phyloP scores from a whole-genome alignment of 768 basidiomycete genomes.

The Lactifluus rugatus region DNA sequence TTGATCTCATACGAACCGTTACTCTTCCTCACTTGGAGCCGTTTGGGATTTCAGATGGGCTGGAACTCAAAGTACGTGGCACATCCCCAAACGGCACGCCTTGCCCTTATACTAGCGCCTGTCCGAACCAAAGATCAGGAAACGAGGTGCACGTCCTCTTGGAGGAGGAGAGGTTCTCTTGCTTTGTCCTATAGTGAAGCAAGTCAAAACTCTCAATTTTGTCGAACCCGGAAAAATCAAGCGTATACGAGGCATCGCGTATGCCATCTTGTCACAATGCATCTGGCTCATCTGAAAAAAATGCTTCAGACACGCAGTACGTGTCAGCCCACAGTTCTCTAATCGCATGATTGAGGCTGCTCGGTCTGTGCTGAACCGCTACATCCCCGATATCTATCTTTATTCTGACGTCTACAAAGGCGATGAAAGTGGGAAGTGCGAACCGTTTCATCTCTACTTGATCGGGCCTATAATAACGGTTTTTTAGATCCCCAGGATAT shows the following conservation, averaged over 20 bases:
- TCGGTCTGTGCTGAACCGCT: constrained; percentile 87
- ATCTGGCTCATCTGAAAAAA: background rate
- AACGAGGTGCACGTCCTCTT: constrained; percentile 80
- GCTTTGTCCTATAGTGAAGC: constrained; percentile 84
- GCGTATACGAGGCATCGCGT: constrained; percentile 94
- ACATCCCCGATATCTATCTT: constrained; percentile 96
- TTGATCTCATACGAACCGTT: constrained; percentile 80
- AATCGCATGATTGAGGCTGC: constrained; percentile 96
- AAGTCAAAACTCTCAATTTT: constrained; percentile 88
- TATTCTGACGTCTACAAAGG: constrained; percentile 99
- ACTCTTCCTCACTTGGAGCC: constrained; percentile 84
- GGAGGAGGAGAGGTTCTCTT: constrained; percentile 95
- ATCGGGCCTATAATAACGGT: background rate
- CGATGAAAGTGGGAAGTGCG: constrained; percentile 93
- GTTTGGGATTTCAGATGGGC: constrained; percentile 82
- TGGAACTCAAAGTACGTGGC: constrained; percentile 69
- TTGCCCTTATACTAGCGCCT: background rate
- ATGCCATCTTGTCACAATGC: constrained; percentile 28
- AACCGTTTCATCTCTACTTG: constrained; percentile 3
- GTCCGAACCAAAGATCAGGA: constrained; percentile 77
- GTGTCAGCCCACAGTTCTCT: constrained; percentile 94
- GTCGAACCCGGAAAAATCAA: constrained; percentile 86
- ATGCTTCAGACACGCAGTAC: constrained; percentile 72
- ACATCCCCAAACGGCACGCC: background rate
- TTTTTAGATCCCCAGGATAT: constrained; percentile 83